Base-by-base conservation (phyloP, 768 basidiomycete genomes). In the Wakefieldia striispora region DNA sequence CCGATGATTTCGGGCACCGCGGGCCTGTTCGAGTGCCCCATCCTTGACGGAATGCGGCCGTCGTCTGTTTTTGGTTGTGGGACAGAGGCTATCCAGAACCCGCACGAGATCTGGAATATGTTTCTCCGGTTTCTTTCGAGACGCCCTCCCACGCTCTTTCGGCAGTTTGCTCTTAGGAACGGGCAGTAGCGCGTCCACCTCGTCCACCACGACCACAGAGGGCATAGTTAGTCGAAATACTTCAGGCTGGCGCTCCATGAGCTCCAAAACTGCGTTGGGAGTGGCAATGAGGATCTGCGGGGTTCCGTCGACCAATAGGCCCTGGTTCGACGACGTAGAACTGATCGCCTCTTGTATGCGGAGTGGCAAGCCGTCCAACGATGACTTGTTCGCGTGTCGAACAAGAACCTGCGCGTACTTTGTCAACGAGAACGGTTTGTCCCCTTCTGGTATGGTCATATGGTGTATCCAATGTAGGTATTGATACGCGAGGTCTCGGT, bases 221-320 rank as follows among this genome's bases (percentile, higher is more conserved):
- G 87, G 66, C 42, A 65, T 67, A 6, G 64, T 57, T 41, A 86
- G 52, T 45, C 73, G 72, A 17, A 88, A 63, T 13, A 69, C 73
- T 17, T 68, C 58, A 1, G 72, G 57, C 40, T 80, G 75, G 45
- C 65, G 59, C 35, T 75, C 64, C 21, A 79, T 70, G 24, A 82
- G 70, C 41, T 87, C 87, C 57, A 80, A 60, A 5, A 87, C 53
- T 6, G 84, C 86, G 53, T 84, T 81, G 6, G 88, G 87, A 2
- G 89, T 91, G 35, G 76, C 79, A 47, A 90, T 81, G 44, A 89
- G 74, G 49, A 91, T 78, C 58, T 81, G 82, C 1, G 89, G 88
- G 3, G 78, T 75, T 8, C 68, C 65, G 36, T 69, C 60, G 20
- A 68, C 69, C 34, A 81, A 66, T 41, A 51, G 53, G 33, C 63